phyloP scores from a whole-genome alignment of 768 basidiomycete genomes.

The Agaricus blazei region DNA sequence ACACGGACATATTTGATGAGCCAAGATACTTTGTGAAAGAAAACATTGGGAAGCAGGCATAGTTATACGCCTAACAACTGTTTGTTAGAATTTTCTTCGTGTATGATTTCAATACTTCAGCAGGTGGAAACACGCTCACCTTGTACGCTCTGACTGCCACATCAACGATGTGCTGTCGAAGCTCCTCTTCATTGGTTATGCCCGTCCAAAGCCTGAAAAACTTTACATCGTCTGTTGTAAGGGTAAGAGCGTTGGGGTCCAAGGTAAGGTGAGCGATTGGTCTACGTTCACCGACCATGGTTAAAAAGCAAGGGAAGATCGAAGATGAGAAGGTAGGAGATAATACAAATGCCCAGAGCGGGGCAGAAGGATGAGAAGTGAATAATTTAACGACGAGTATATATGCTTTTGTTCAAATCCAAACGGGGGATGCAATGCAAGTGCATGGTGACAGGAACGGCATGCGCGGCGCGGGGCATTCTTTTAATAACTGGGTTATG shows the following conservation, averaged over 20 bases:
- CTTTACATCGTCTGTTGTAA: slow-evolving; percentile 19
- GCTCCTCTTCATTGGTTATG: slow-evolving; percentile 27
- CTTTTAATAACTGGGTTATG: too few relatives aligned
- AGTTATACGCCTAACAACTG: slow-evolving; percentile 26
- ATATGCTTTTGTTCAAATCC: too few relatives aligned
- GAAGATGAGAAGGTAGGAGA: too few relatives aligned
- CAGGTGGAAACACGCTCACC: neutral
- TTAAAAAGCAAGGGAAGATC: neutral
- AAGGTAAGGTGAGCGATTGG: slow-evolving; percentile 11
- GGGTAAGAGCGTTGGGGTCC: slow-evolving; percentile 21
- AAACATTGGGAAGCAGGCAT: slow-evolving; percentile 33
- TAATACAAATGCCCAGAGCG: too few relatives aligned
- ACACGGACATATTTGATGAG: neutral
- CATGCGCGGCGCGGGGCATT: too few relatives aligned
- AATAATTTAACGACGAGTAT: too few relatives aligned
- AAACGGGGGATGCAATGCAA: too few relatives aligned
- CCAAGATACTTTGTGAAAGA: slow-evolving; percentile 25
- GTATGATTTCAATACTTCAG: neutral
- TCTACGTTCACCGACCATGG: neutral
- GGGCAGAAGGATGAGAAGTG: too few relatives aligned
- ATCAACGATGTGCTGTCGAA: slow-evolving; percentile 32
- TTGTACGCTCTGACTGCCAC: slow-evolving; percentile 31
- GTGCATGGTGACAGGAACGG: too few relatives aligned
- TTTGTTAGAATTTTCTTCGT: neutral
- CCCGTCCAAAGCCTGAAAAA: slow-evolving; percentile 33